Conservation (phyloP, 78 protist species). For the Dictyostelium firmibasis region DNA sequence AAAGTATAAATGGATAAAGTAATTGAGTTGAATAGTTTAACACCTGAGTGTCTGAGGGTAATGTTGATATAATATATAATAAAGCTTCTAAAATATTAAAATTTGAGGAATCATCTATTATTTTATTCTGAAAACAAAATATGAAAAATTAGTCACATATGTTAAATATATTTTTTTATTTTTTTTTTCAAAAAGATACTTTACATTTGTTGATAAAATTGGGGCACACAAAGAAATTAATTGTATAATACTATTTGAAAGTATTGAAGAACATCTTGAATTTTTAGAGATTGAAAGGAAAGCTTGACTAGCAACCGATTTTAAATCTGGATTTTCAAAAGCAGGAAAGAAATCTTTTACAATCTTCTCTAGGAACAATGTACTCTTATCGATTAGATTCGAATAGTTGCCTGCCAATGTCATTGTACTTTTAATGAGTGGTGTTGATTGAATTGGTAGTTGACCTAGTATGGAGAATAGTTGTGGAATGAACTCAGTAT, state of each 20-base stretch:
- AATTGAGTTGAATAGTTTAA: slow-evolving; percentile 13
- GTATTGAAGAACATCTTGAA: slow-evolving; percentile 20
- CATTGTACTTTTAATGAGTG: slow-evolving; percentile 46
- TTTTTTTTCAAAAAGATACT: too few species aligned
- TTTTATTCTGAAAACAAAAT: background rate
- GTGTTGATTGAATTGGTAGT: slow-evolving; percentile 56
- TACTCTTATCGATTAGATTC: slow-evolving; percentile 39
- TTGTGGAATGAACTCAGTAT: slow-evolving; percentile 48
- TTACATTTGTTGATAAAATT: slow-evolving; percentile 29
- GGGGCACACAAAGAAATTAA: slow-evolving; percentile 27
- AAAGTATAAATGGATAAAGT: slow-evolving; percentile 20
- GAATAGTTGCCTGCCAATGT: slow-evolving; percentile 65
- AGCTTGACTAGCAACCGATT: slow-evolving; percentile 8
- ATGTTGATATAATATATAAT: slow-evolving; percentile 10
- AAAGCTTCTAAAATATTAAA: slow-evolving; percentile 48
- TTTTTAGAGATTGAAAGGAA: slow-evolving; percentile 59
- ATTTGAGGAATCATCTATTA: slow-evolving; percentile 1
- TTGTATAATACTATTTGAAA: background rate
- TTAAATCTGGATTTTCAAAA: slow-evolving; percentile 51
- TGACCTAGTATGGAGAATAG: slow-evolving; percentile 33
- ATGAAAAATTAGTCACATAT: too few species aligned
- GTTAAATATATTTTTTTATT: too few species aligned
- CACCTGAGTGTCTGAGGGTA: background rate
- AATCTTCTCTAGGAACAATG: slow-evolving; percentile 17
- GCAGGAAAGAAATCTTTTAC: slow-evolving; percentile 63